Conservation (phyloP, 495 filamentous ascomycete genomes). For the Hypoxylon lienhwacheense region DNA sequence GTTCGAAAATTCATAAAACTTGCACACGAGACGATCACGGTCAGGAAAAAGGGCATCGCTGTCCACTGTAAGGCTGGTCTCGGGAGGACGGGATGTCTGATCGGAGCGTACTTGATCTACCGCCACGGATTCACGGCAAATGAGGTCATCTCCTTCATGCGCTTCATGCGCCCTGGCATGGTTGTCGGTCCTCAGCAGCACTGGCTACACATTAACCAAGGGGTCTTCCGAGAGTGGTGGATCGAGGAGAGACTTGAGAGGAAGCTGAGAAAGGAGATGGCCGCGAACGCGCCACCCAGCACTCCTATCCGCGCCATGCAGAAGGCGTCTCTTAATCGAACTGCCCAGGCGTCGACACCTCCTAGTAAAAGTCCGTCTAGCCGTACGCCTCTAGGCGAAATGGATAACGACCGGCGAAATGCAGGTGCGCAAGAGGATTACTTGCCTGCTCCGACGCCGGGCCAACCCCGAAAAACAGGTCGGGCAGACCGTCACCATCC, state of each 20-base stretch:
- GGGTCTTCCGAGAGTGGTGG: constrained; percentile 97
- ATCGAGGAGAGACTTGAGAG: constrained; percentile 81
- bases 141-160: constrained; percentile 98
- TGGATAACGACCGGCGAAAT: constrained; percentile 74
- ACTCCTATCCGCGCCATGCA: constrained; percentile 80
- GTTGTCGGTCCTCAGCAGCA: constrained; percentile 99
- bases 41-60: constrained; percentile 84
- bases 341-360: constrained; percentile 75
- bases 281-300: constrained; percentile 60
- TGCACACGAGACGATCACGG: constrained; percentile 89
- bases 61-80: constrained; percentile 98
- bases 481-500: constrained; percentile 56
- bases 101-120: constrained; percentile 97
- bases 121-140: constrained; percentile 97
- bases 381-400: constrained; percentile 84
- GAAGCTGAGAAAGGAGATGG: constrained; percentile 50
- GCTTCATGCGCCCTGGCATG: constrained; percentile 99
- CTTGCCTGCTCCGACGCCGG: constrained; percentile 91
- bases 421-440: constrained; percentile 71
- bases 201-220: constrained; percentile 97
- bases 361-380: constrained; percentile 73
- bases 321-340: constrained; percentile 49
- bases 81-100: constrained; percentile 93
- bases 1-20: constrained; percentile 93
- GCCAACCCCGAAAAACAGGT: constrained; percentile 89